Percentiles rank a stretch among this genome's conserved stretches.
These are phyloP conservation scores for Cladosporium colombiae DNA, from an alignment of 2,329 filamentous ascomycete species.

Conservation along the genomic window DNA sequence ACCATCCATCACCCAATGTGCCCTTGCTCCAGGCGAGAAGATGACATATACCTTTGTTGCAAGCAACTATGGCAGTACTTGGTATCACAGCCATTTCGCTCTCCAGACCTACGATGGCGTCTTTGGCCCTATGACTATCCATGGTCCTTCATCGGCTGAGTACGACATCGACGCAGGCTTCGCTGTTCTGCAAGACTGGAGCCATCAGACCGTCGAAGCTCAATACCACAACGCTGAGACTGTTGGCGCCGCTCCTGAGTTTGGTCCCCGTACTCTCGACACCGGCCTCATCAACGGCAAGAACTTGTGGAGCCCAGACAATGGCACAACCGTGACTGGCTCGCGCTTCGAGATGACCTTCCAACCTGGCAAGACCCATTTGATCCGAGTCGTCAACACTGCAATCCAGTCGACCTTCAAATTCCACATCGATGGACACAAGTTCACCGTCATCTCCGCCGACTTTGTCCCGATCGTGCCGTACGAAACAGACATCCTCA, in stretches of 20 bases:
- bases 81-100: constrained; percentile 46
- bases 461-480: constrained; percentile 42
- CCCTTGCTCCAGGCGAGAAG: constrained; percentile 37
- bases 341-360: constrained; percentile 35
- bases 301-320: constrained; percentile 39
- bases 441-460: constrained; percentile 41
- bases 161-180: constrained; percentile 43
- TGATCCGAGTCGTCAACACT: constrained; percentile 36
- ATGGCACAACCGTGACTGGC: constrained; percentile 29
- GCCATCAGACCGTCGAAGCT: constrained; percentile 32
- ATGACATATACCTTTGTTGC: constrained; percentile 41
- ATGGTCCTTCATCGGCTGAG: constrained; percentile 42
- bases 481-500: constrained; percentile 40
- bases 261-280: constrained; percentile 41
- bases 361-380: constrained; percentile 32
- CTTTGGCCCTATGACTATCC: constrained; percentile 43
- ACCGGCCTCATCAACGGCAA: constrained; percentile 49
- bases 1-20: constrained; percentile 48
- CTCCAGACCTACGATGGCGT: constrained; percentile 45
- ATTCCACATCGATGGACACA: constrained; percentile 47
- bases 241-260: constrained; percentile 28
- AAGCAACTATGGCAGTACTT: constrained; percentile 41
- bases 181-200: constrained; percentile 43
- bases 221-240: constrained; percentile 30
- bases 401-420: constrained; percentile 45